A percentile compares a stretch with the other conserved stretches of the same genome.
phyloP scores from a whole-genome alignment of 2,329 filamentous ascomycete species.

The Epichloe sibirici region DNA sequence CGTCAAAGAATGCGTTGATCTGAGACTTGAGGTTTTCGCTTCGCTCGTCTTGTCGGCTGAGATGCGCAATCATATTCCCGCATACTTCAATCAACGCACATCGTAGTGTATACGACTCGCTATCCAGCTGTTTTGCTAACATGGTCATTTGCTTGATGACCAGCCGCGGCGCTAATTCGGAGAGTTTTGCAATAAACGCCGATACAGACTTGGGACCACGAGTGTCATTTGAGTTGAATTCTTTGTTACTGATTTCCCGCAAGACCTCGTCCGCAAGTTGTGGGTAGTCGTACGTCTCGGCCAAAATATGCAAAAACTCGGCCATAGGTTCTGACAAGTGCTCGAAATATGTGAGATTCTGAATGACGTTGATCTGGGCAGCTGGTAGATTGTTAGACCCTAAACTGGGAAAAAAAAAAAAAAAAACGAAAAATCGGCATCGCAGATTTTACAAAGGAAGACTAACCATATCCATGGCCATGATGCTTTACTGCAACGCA shows the following conservation, averaged over 20 bases:
- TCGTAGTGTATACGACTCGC: conserved; percentile 90
- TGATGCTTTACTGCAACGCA: conserved; percentile 97
- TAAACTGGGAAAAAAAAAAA: no score
- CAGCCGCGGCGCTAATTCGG: conserved; percentile 77
- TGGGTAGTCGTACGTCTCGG: conserved; percentile 95
- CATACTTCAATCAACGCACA: conserved; percentile 95
- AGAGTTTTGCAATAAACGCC: conserved; percentile 83
- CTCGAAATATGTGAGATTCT: conserved; percentile 96
- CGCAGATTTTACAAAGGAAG: neutral
- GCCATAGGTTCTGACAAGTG: conserved; percentile 99
- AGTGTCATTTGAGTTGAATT: conserved; percentile 94
- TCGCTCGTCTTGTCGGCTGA: conserved; percentile 83
- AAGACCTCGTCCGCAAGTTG: conserved; percentile 90
- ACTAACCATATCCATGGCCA: conserved; percentile 82
- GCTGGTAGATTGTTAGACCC: conserved; percentile 37
- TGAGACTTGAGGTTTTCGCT: conserved; percentile 90
- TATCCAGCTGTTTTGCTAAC: conserved; percentile 87
- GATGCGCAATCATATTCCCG: conserved; percentile 82
- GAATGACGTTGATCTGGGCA: conserved; percentile 94
- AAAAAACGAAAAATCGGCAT: neutral
- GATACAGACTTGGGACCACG: conserved; percentile 95
- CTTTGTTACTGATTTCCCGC: conserved; percentile 89
- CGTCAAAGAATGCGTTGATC: conserved; percentile 93
- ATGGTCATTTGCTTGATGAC: conserved; percentile 98
- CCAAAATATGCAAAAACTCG: conserved; percentile 89